Conservation (phyloP, 768 basidiomycete species). For the Pleurotus sapidus region DNA sequence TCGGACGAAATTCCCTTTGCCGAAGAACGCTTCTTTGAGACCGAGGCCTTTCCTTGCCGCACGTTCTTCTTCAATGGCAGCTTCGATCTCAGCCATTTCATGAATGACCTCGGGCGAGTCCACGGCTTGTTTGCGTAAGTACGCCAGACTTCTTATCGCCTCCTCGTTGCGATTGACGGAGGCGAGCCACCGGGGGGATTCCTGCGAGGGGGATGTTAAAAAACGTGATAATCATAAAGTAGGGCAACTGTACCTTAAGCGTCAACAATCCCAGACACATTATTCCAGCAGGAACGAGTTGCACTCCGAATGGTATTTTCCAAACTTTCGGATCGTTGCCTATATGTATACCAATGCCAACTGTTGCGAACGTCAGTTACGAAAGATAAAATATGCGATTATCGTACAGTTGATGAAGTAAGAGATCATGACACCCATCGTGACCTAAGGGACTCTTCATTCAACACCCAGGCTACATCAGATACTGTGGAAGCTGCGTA, state of each 20-base stretch:
- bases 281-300: conserved; percentile 72
- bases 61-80: conserved; percentile 72
- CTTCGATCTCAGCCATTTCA: conserved; percentile 81
- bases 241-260: conserved; percentile 40
- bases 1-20: conserved; percentile 77
- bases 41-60: conserved; percentile 61
- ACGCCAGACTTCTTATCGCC: conserved; percentile 59
- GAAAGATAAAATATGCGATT: conserved; percentile 7
- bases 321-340: conserved; percentile 47
- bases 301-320: conserved; percentile 73
- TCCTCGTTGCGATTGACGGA: conserved; percentile 55
- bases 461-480: background rate
- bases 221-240: background rate
- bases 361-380: conserved; percentile 26
- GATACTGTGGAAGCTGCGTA: conserved; percentile 14
- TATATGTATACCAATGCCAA: conserved; percentile 58
- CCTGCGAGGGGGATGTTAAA: conserved; percentile 34
- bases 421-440: conserved; percentile 80
- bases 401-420: conserved; percentile 77
- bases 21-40: conserved; percentile 67
- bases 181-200: conserved; percentile 77
- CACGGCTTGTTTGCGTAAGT: conserved; percentile 46
- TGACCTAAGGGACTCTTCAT: conserved; percentile 34
- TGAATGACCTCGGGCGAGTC: conserved; percentile 44
- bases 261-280: conserved; percentile 68